Conservation (phyloP, 78 protist species). For the Protostelium mycophagum region DNA sequence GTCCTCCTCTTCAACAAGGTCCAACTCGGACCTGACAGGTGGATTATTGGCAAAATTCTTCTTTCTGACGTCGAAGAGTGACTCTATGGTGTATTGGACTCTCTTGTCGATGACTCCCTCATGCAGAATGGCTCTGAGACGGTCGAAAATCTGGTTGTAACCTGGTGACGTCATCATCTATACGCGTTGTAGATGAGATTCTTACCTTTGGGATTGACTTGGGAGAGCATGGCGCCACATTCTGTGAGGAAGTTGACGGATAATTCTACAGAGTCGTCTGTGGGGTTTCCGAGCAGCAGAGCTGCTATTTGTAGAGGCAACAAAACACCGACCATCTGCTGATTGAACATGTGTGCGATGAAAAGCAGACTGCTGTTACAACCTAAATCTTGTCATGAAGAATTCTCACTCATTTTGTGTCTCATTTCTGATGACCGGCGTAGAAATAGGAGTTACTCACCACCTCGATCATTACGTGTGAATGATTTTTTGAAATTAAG, state of each 20-base stretch:
- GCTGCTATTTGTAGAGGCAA: slow-evolving; percentile 76
- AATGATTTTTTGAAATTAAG: slow-evolving; percentile 73
- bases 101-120: slow-evolving; percentile 88
- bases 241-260: slow-evolving; percentile 76
- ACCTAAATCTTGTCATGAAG: neutral
- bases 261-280: slow-evolving; percentile 91
- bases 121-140: slow-evolving; percentile 83
- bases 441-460: slow-evolving; percentile 11
- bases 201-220: slow-evolving; percentile 42
- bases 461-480: slow-evolving; percentile 76
- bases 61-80: slow-evolving; percentile 71
- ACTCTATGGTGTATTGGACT: slow-evolving; percentile 91
- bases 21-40: slow-evolving; percentile 74
- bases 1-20: slow-evolving; percentile 92
- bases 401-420: too few relatives aligned
- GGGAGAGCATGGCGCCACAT: slow-evolving; percentile 66
- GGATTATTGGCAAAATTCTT: slow-evolving; percentile 59
- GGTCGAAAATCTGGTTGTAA: slow-evolving; percentile 66
- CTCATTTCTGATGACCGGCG: slow-evolving; percentile 25
- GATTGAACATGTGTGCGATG: slow-evolving; percentile 96
- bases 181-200: slow-evolving; percentile 50
- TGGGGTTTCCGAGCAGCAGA: slow-evolving; percentile 90
- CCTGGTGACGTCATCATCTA: slow-evolving; percentile 22
- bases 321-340: slow-evolving; percentile 80
- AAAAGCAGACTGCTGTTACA: slow-evolving; percentile 37